Evolutionary conservation across 1,284 basidiomycete species (phyloP).

Genomic region (Ceratobasidium papillatum): DNA sequence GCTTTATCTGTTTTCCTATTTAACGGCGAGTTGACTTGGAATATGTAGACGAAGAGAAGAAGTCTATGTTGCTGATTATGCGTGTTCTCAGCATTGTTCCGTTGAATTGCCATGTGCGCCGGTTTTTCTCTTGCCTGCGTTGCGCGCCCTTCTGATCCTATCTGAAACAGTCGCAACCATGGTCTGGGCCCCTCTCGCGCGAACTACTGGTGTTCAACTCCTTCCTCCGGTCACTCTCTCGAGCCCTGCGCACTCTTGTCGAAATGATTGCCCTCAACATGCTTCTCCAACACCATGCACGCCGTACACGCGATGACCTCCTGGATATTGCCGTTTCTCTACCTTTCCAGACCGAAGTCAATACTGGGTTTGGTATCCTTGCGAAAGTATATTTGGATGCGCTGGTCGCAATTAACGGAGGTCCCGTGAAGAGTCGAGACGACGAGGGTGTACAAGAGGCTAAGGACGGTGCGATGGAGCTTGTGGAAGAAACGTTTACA

Average conservation of each 20-base stretch:
- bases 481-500: slow-evolving; percentile 92
- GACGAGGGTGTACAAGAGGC: slow-evolving; percentile 82
- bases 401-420: slow-evolving; percentile 84
- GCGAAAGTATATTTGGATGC: slow-evolving; percentile 96
- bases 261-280: slow-evolving; percentile 94
- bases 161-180: slow-evolving; percentile 72
- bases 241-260: slow-evolving; percentile 87
- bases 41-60: slow-evolving; percentile 83
- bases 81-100: slow-evolving; percentile 93
- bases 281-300: slow-evolving; percentile 87
- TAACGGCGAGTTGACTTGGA: background rate
- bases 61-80: slow-evolving; percentile 95
- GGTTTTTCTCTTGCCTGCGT: slow-evolving; percentile 35
- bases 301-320: slow-evolving; percentile 86
- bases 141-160: slow-evolving; percentile 30
- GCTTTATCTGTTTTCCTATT: slow-evolving; percentile 45
- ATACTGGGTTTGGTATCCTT: slow-evolving; percentile 97
- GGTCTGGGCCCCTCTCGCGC: slow-evolving; percentile 94
- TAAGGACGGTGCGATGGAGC: slow-evolving; percentile 86
- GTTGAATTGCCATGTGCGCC: slow-evolving; percentile 85
- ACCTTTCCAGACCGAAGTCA: slow-evolving; percentile 95
- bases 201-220: slow-evolving; percentile 99
- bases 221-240: slow-evolving; percentile 89
- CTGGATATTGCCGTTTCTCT: slow-evolving; percentile 90
- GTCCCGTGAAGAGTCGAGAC: slow-evolving; percentile 76